phyloP scores from a whole-genome alignment of 2,329 filamentous ascomycete species.

The Epichloe sylvatica region DNA sequence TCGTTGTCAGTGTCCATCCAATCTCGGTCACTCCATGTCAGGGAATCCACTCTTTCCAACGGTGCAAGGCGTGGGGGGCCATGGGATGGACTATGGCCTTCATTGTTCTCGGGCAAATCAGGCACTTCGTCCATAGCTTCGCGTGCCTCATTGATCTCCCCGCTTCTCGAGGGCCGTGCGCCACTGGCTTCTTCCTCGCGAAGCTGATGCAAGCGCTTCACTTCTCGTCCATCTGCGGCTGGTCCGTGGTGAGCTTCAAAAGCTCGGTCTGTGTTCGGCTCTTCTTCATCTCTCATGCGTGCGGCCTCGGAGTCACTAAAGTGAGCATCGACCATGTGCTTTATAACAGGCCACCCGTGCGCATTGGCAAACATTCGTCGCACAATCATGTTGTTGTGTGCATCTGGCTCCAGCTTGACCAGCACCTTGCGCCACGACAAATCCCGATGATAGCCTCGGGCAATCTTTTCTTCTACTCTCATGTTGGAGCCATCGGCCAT shows the following conservation, averaged over 20 bases:
- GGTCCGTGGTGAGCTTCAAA: slow-evolving; percentile 42
- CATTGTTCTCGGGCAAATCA: slow-evolving; percentile 25
- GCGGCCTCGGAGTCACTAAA: slow-evolving; percentile 60
- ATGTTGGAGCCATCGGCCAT: slow-evolving; percentile 50
- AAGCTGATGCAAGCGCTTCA: slow-evolving; percentile 20
- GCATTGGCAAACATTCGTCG: slow-evolving; percentile 94
- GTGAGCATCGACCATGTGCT: slow-evolving; percentile 88
- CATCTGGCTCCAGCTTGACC: slow-evolving; percentile 87
- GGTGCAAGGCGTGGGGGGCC: slow-evolving; percentile 5
- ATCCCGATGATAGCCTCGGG: slow-evolving; percentile 81
- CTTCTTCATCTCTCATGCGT: slow-evolving; percentile 51
- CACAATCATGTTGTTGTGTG: slow-evolving; percentile 97
- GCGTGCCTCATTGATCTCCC: slow-evolving; percentile 6
- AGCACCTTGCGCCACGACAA: slow-evolving; percentile 94
- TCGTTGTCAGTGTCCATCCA: slow-evolving; percentile 41
- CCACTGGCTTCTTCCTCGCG: slow-evolving; percentile 11
- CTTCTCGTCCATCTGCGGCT: slow-evolving; percentile 52
- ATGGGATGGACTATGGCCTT: slow-evolving; percentile 11
- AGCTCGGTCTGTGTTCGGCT: slow-evolving; percentile 55
- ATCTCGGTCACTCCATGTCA: slow-evolving; percentile 53
- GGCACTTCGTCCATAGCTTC: slow-evolving; percentile 32
- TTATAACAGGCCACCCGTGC: slow-evolving; percentile 92
- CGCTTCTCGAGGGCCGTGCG: slow-evolving; percentile 11
- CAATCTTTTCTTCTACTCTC: slow-evolving; percentile 96
- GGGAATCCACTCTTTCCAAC: slow-evolving; percentile 33